Base-by-base conservation (phyloP, 306 rosid species). In the Macrotyloma uniflorum region DNA sequence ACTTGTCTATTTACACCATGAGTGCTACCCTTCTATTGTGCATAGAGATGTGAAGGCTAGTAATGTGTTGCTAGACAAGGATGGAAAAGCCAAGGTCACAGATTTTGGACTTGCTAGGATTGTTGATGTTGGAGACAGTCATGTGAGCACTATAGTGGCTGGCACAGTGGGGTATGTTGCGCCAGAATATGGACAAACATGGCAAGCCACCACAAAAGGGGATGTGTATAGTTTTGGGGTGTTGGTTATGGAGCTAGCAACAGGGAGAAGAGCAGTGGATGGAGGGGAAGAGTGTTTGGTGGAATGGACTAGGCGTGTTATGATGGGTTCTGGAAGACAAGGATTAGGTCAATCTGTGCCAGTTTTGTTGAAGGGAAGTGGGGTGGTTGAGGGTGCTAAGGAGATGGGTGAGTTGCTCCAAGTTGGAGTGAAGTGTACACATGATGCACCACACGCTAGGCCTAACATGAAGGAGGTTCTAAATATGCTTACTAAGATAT, bases 141-240 rank as follows among this genome's bases (percentile, higher is more conserved):
- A 94, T 77, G 98, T 94, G 68, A 94, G 97, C 83, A 94, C 97
- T 30, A 76, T 94, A 80, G 93, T 94, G 36, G 98, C 98, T 0
- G 98, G 97, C 26, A 94, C 98, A 10, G 80, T 94, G 11, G 98
- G 98, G 0, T 94, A 94, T 71, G 97, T 94, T 62, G 98, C 97
- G 8, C 97, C 97, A 0, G 97, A 94, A 76, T 92, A 94, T 79
- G 97, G 95, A 30, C 98, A 90, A 53, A 92, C 97, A 72, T 92
- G 97, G 97, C 87, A 88, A 38, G 98, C 98, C 12, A 94, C 97
- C 0, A 89, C 97, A 6, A 92, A 92, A 70, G 98, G 98, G 1
- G 97, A 94, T 30, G 97, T 94, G 14, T 94, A 94, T 5, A 94
- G 98, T 77, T 94, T 83, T 43, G 98, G 97, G 6, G 95, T 94